Evolutionary conservation across 1,139 yeast genomes (phyloP).

Genomic region (Zygosaccharomyces sapae): DNA sequence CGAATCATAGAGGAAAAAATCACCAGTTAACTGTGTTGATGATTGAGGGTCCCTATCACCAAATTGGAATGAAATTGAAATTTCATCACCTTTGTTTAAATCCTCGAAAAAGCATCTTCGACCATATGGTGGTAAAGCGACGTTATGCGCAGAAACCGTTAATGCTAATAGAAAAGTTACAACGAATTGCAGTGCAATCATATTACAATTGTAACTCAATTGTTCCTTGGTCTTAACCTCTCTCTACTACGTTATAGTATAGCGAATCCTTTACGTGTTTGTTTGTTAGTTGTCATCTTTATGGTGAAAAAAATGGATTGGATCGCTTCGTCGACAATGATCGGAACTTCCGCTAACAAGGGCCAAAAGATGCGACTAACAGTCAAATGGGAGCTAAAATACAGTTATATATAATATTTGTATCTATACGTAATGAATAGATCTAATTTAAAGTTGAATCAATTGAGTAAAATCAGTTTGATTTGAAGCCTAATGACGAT

Average conservation of each 20-base stretch:
- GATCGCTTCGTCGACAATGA: neutral
- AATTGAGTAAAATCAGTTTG: neutral
- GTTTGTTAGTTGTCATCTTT: neutral
- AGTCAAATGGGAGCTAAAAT: conserved; percentile 16
- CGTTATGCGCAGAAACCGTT: conserved; percentile 62
- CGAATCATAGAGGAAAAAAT: conserved; percentile 52
- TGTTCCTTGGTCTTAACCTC: neutral
- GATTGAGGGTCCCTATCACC: conserved; percentile 84
- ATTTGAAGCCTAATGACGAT: conserved; percentile 1
- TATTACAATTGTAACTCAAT: neutral
- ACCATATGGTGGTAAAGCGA: conserved; percentile 77
- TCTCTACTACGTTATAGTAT: neutral
- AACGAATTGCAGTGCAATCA: conserved; percentile 12
- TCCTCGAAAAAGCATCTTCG: conserved; percentile 85
- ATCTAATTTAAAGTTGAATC: neutral
- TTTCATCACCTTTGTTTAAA: conserved; percentile 76
- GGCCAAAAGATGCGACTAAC: conserved; percentile 2
- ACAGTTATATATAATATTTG: conserved; percentile 15
- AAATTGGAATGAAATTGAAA: conserved; percentile 87
- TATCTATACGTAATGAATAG: conserved; percentile 6
- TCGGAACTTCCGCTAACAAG: neutral
- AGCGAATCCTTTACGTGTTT: conserved; percentile 2
- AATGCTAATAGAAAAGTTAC: conserved; percentile 17
- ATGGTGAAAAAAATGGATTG: neutral
- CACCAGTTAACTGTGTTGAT: conserved; percentile 71